These are phyloP conservation scores for Striga asiatica DNA, from an alignment of 257 asterid genomes.

Conservation along the genomic window DNA sequence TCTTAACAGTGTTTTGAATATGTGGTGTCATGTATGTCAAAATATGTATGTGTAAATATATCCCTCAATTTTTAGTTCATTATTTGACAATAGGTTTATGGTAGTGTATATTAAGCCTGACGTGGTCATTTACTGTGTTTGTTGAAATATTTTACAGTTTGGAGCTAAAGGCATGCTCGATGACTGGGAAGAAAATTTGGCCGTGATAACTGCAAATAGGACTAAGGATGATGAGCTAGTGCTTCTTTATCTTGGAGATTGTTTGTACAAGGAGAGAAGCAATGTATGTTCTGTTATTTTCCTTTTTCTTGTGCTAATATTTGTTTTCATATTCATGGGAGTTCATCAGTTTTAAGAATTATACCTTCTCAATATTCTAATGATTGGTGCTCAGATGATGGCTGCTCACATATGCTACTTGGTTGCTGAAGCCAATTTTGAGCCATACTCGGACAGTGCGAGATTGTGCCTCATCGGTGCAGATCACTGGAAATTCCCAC, in stretches of 20 bases:
- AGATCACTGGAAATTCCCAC: conserved; percentile 84
- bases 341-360: not conserved
- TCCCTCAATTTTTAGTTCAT: no score
- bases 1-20: no score
- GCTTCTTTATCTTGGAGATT: conserved; percentile 94
- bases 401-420: conserved; percentile 96
- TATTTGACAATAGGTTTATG: conserved; percentile 3
- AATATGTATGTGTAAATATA: no score
- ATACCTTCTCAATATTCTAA: conserved; percentile 1
- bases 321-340: not conserved
- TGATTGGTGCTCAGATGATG: conserved; percentile 39
- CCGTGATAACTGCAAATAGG: conserved; percentile 89
- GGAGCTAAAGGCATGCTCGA: conserved; percentile 75
- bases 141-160: conserved; percentile 29
- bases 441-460: conserved; percentile 74
- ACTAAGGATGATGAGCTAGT: conserved; percentile 95
- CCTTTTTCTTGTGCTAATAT: not conserved
- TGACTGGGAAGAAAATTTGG: conserved; percentile 95
- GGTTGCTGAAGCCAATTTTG: conserved; percentile 90
- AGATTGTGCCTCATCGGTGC: conserved; percentile 96
- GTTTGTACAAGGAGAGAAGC: conserved; percentile 90
- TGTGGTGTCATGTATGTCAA: no score
- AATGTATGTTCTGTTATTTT: conserved; percentile 44
- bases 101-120: conserved; percentile 12
- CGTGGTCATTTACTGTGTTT: conserved; percentile 9